Evolutionary conservation across 1,139 yeast genomes (phyloP), one percentile per base, ranked within the genome.

Genomic region (Suhomyces coccinellae): DNA sequence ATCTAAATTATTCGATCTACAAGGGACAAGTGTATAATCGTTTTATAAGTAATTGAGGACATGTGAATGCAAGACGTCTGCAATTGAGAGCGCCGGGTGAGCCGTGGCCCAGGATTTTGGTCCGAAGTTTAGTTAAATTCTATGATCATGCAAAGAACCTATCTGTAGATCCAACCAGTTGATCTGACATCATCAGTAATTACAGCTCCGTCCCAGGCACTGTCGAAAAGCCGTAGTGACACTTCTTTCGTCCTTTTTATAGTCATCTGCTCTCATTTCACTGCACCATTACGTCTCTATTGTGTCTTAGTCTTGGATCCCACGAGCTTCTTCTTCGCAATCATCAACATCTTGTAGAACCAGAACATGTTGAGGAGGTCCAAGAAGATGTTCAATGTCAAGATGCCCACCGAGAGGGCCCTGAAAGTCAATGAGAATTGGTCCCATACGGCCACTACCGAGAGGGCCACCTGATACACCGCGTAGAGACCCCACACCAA

Each of bases 401-500:
- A 69, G 44, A 87, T 80, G 31, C 80, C 55, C 6, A 63, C 30
- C 0, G 86, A 79, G 39, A 66, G 59, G 26, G 66, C 44, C 29
- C 9, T 16, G 27, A n/a, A 13, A 12, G 17, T 15, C 20, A 46
- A 44, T 24, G 59, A 56, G 13, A 61, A 49, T 27, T 61, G 50
- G 52, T 72, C 66, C 52, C 71, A 51, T 2, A 73, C 70, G 12
- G 49, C 51, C 52, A 62, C 74, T 63, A 83, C 77, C 64, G 83
- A 90, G 41, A 52, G 52, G 36, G 85, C 85, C 46, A 85, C 67
- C 28, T 65, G 53, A 30, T 49, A 57, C 17, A 84, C 84, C 48
- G 90, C 87, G 62, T 80, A 83, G 78, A 90, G 85, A 6, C 99
- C 99, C 88, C 96, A 90, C 35, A 83, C 71, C 49, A 93, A 85